Conservation (phyloP, 2,329 filamentous ascomycete species). For the Kalaharituber pfeilii region DNA sequence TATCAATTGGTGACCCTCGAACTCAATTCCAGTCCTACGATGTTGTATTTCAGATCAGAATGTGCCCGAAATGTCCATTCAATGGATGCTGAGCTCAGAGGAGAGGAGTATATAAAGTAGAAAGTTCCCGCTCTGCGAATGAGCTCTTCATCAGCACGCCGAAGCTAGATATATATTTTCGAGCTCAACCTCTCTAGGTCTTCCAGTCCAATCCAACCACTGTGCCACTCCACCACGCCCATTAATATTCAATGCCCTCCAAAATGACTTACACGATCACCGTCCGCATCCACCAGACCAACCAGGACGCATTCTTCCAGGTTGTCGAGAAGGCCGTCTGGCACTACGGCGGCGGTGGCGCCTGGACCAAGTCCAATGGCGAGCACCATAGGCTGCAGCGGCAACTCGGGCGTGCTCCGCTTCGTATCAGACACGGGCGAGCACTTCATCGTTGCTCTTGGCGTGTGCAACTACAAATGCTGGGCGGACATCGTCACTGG, state of each 20-base stretch:
- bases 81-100: too few species aligned
- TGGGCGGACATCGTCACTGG: constrained; percentile 10
- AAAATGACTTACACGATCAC: constrained; percentile 5
- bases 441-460: constrained; percentile 7
- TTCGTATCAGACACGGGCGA: constrained; percentile 5
- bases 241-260: not conserved
- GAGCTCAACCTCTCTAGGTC: too few species aligned
- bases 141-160: too few species aligned
- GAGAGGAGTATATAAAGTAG: too few species aligned
- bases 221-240: too few species aligned
- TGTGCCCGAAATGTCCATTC: too few species aligned
- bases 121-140: too few species aligned
- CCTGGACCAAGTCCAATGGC: constrained; percentile 3
- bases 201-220: too few species aligned
- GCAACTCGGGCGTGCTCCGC: constrained; percentile 8
- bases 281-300: constrained; percentile 10
- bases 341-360: constrained; percentile 9
- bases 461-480: constrained; percentile 11
- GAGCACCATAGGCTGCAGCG: constrained; percentile 8
- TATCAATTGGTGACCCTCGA: too few species aligned
- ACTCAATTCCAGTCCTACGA: too few species aligned
- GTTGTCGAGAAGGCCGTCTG: constrained; percentile 29
- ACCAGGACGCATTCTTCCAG: constrained; percentile 25
- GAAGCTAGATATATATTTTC: too few species aligned
- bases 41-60: too few species aligned